Percentiles rank a stretch among this genome's conserved stretches.
These are phyloP conservation scores for Urostyla sp. DNA, from an alignment of 73 alveolate genomes.

Conservation along the genomic window DNA sequence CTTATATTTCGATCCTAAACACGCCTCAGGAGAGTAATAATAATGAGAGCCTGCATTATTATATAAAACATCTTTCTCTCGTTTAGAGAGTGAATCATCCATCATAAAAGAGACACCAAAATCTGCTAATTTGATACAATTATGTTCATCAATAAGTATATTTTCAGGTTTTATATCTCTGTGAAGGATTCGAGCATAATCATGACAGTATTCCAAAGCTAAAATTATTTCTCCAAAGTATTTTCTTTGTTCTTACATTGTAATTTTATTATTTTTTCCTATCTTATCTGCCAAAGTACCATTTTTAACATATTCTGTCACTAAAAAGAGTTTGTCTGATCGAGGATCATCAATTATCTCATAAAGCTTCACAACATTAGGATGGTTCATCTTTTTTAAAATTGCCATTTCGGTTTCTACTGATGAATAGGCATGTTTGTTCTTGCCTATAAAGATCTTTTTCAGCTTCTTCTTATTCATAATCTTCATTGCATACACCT, in stretches of 20 bases:
- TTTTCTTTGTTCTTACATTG: conserved; percentile 37
- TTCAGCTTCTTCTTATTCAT: conserved; percentile 48
- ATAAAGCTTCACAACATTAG: conserved; percentile 49
- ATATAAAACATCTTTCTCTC: not conserved
- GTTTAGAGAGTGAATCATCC: conserved; percentile 27
- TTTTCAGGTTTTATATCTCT: conserved; percentile 65
- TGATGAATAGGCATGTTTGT: conserved; percentile 29
- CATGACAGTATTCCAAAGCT: conserved; percentile 71
- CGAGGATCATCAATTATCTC: conserved; percentile 61
- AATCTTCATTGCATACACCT: conserved; percentile 45
- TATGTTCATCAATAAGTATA: conserved; percentile 58
- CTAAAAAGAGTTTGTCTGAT: conserved; percentile 40
- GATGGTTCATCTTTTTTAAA: conserved; percentile 53
- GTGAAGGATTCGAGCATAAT: conserved; percentile 54
- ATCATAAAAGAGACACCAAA: conserved; percentile 65
- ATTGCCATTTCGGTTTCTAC: conserved; percentile 61
- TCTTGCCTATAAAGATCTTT: conserved; percentile 22
- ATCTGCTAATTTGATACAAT: conserved; percentile 57
- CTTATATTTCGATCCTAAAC: conserved; percentile 45
- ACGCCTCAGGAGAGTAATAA: conserved; percentile 65
- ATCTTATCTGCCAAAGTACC: conserved; percentile 31
- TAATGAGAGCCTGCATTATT: conserved; percentile 54
- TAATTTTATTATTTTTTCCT: conserved; percentile 5
- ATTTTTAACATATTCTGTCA: conserved; percentile 45
- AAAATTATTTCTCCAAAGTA: conserved; percentile 58